phyloP scores from a whole-genome alignment of 2,329 filamentous ascomycete species.

The Fusarium papillatum region DNA sequence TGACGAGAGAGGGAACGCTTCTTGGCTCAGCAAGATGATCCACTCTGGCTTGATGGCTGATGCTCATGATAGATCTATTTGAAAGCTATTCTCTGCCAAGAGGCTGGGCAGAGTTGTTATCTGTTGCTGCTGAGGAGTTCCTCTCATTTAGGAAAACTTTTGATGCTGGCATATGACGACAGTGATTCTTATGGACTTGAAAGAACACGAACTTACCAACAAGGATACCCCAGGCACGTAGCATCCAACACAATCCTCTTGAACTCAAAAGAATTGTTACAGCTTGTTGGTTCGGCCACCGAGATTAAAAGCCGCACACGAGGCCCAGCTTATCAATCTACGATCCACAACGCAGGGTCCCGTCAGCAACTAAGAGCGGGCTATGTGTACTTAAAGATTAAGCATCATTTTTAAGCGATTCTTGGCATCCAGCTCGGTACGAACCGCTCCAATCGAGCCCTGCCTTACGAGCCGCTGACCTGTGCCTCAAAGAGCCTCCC shows the following conservation, averaged over 20 bases:
- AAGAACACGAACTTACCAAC: neutral
- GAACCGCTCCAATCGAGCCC: neutral
- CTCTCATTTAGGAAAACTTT: neutral
- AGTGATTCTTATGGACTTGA: neutral
- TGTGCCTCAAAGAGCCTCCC: neutral
- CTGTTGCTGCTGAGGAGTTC: neutral
- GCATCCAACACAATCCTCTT: neutral
- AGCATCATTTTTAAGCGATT: conserved; percentile 1
- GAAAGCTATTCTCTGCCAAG: neutral
- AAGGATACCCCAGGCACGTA: neutral
- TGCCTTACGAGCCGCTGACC: neutral
- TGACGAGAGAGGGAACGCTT: neutral
- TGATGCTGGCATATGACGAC: neutral
- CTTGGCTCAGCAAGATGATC: neutral
- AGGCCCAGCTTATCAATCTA: neutral
- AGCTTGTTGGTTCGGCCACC: neutral
- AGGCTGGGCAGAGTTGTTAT: neutral
- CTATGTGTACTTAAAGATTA: neutral
- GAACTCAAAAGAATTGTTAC: neutral
- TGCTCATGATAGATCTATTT: neutral
- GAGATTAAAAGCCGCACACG: conserved; percentile 1
- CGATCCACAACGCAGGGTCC: neutral
- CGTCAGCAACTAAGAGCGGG: neutral
- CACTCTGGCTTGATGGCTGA: neutral
- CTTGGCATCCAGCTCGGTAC: neutral